Conservation (phyloP, 2,329 filamentous ascomycete genomes). For the Colletotrichum agaves region DNA sequence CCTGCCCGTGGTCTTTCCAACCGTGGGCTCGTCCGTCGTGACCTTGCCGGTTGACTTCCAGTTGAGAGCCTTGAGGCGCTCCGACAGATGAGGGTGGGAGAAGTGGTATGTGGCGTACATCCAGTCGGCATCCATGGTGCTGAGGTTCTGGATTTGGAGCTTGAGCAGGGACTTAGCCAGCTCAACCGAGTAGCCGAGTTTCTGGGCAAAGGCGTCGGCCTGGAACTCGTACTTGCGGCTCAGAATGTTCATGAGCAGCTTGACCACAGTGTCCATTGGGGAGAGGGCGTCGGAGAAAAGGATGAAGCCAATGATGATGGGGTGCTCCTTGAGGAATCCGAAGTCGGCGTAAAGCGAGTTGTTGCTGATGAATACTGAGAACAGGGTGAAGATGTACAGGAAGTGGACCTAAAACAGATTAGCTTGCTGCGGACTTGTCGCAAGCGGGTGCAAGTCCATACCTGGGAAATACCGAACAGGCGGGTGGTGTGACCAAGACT, state of each 20-base stretch:
- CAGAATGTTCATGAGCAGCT: conserved; percentile 95
- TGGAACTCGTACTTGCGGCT: conserved; percentile 96
- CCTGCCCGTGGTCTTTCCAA: conserved; percentile 77
- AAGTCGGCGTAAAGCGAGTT: conserved; percentile 89
- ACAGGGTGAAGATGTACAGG: conserved; percentile 96
- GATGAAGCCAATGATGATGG: conserved; percentile 97
- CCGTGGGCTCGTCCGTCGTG: conserved; percentile 53
- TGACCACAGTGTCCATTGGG: conserved; percentile 93
- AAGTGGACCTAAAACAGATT: conserved; percentile 76
- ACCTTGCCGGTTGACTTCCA: conserved; percentile 76
- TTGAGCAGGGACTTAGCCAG: conserved; percentile 92
- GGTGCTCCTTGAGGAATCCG: conserved; percentile 83
- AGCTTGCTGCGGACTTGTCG: background rate
- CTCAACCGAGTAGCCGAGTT: conserved; percentile 84
- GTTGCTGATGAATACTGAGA: conserved; percentile 98
- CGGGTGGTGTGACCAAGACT: conserved; percentile 94
- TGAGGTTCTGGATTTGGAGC: conserved; percentile 97
- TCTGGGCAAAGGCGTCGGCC: conserved; percentile 89
- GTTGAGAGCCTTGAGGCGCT: conserved; percentile 89
- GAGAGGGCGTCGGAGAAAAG: conserved; percentile 97
- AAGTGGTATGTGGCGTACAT: conserved; percentile 99
- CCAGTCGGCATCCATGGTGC: conserved; percentile 98
- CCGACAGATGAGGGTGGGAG: conserved; percentile 95
- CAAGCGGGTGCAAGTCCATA: conserved; percentile 49
- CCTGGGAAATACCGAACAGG: conserved; percentile 86